Conservation (phyloP, 768 basidiomycete species). For the Trametes cubensis region DNA sequence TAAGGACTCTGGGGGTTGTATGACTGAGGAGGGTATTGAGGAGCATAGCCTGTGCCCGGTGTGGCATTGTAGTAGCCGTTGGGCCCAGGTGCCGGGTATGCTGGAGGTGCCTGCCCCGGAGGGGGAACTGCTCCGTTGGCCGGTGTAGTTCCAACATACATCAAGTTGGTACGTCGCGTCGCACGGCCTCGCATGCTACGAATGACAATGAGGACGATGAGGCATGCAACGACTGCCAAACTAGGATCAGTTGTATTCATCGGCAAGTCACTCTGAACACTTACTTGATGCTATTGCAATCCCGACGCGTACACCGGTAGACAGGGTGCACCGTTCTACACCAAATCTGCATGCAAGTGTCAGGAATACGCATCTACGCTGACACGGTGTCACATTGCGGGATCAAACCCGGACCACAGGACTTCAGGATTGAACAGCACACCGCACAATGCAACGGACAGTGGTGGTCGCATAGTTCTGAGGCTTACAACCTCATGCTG, state of each 20-base stretch:
- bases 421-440: no score
- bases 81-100: constrained; percentile 3
- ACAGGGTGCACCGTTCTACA: constrained; percentile 6
- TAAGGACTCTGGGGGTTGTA: constrained; percentile 20
- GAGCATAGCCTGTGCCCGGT: constrained; percentile 12
- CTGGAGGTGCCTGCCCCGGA: constrained; percentile 15
- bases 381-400: no score
- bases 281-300: constrained; percentile 15
- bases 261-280: neutral
- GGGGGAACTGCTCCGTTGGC: neutral
- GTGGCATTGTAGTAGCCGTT: constrained; percentile 8
- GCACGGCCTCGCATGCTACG: constrained; percentile 9
- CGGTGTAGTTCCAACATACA: constrained; percentile 16
- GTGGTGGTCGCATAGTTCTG: no score
- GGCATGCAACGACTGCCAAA: constrained; percentile 2
- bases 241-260: no score
- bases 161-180: constrained; percentile 12
- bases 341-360: constrained; percentile 3
- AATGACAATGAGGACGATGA: neutral
- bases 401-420: no score
- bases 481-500: no score
- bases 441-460: neutral
- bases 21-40: constrained; percentile 23
- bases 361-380: neutral
- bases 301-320: constrained; percentile 19